Base-by-base conservation (phyloP, 1,139 yeast species). In the Kodamaea alishanica region DNA sequence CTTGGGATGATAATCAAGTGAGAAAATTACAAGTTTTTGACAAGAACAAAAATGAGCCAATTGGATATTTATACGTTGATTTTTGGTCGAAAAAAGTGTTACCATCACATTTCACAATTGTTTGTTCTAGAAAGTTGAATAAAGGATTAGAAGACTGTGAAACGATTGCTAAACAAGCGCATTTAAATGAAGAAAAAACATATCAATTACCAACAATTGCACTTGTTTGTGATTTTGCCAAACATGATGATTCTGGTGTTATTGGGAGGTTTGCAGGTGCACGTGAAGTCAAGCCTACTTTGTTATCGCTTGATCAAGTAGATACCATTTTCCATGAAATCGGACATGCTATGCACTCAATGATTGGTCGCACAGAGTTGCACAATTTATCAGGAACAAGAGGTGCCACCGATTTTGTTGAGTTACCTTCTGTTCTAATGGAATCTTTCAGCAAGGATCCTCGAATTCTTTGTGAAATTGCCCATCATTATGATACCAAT, bases 271-370 rank as follows among this genome's bases (percentile, higher is more conserved):
- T 61, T 51, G 60, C 65, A 4, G 65, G 65, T 1, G 42, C 54
- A 7, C 61, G 54, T 24, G 44, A 45, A 20, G 45, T 45, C 12
- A 45, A 50, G 24, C 72, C 75, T 6, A 66, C 75, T 0, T 65
- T 87, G 23, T 63, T 92, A 30, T 70, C 83, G 6, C 70, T 87
- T 44, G 79, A 75, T 42, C 97, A 94, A 54, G 90, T 92, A 5
- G 96, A 90, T 54, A 92, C 98, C 0, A 65, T 92, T 26, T 92
- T 94, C 66, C 99, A 92, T 61, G 99, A 92, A 61, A 89, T 92
- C 96, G 99, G 99, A 1, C 99, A 92, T 63, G 98, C 98, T 2
- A 85, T 92, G 80, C 98, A 92, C 60, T 88, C 97, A 6, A 90
- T 92, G 97, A 67, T 92, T 24, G 98, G 97, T 0, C 73, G 92